Evolutionary conservation across 176 grass and related monocot genomes (phyloP).

Genomic region (Elaeis guineensis): DNA sequence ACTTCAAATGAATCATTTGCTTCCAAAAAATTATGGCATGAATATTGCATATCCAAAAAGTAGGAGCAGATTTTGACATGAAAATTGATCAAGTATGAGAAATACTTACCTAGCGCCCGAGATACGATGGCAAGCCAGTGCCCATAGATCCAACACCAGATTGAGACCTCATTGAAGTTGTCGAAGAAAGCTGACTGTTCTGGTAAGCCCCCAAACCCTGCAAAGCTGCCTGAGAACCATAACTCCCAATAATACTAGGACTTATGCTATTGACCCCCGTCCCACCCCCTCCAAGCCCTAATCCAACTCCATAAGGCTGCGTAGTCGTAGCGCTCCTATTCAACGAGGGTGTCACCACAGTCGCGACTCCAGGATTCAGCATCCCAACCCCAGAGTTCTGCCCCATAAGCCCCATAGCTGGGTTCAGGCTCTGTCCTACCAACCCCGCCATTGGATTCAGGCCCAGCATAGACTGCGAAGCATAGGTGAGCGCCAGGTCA

Average conservation of each 20-base stretch:
- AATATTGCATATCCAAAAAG: no score
- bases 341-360: not conserved
- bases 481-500: slow-evolving; percentile 11
- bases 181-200: not conserved
- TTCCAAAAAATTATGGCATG: no score
- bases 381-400: slow-evolving; percentile 13
- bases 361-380: slow-evolving; percentile 1
- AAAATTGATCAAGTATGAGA: not conserved
- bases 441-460: not conserved
- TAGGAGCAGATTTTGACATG: no score
- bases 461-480: not conserved
- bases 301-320: slow-evolving; percentile 1
- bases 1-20: no score
- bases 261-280: slow-evolving; percentile 20
- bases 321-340: not conserved
- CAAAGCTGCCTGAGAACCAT: slow-evolving; percentile 15
- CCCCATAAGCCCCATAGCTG: not conserved
- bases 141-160: slow-evolving; percentile 2
- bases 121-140: slow-evolving; percentile 25
- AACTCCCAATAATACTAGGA: slow-evolving; percentile 10
- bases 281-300: slow-evolving; percentile 11
- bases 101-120: slow-evolving; percentile 26
- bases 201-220: slow-evolving; percentile 15
- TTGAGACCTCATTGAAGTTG: not conserved
- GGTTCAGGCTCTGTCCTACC: not conserved